These are phyloP conservation scores for Panus rudis DNA, from an alignment of 768 basidiomycete genomes.

Conservation along the genomic window DNA sequence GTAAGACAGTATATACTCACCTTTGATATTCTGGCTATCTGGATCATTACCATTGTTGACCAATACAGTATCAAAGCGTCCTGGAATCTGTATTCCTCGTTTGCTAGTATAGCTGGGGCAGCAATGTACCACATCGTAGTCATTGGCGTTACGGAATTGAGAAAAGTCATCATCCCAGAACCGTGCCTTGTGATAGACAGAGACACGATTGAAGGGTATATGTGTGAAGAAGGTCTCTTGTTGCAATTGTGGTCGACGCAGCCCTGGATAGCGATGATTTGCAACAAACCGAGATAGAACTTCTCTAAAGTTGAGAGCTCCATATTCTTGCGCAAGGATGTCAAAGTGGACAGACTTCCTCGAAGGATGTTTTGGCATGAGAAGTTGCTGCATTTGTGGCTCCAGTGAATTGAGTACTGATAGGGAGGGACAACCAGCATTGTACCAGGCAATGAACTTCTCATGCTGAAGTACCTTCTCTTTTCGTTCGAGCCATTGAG, in stretches of 20 bases:
- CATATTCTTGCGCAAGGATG: constrained; percentile 16
- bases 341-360: constrained; percentile 19
- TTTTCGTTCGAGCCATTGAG: constrained; percentile 26
- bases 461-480: constrained; percentile 25
- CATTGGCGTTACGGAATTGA: neutral
- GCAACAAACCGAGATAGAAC: constrained; percentile 24
- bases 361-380: constrained; percentile 22
- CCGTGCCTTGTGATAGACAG: constrained; percentile 30
- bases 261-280: constrained; percentile 11
- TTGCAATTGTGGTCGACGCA: constrained; percentile 14
- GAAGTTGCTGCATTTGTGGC: constrained; percentile 3
- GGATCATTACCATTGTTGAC: constrained; percentile 9
- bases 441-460: constrained; percentile 19
- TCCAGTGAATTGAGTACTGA: constrained; percentile 3
- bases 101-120: constrained; percentile 16
- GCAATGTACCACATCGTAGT: constrained; percentile 26
- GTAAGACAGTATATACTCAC: neutral
- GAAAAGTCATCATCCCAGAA: constrained; percentile 16
- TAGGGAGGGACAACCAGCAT: constrained; percentile 1
- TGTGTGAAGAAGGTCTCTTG: neutral
- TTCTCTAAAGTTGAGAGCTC: constrained; percentile 20
- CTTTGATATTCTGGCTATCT: neutral
- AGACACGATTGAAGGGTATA: constrained; percentile 16
- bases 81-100: constrained; percentile 14
- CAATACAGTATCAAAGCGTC: constrained; percentile 30